Evolutionary conservation across 2,329 filamentous ascomycete genomes (phyloP).

Genomic region (Myriosclerotinia scirpicola): DNA sequence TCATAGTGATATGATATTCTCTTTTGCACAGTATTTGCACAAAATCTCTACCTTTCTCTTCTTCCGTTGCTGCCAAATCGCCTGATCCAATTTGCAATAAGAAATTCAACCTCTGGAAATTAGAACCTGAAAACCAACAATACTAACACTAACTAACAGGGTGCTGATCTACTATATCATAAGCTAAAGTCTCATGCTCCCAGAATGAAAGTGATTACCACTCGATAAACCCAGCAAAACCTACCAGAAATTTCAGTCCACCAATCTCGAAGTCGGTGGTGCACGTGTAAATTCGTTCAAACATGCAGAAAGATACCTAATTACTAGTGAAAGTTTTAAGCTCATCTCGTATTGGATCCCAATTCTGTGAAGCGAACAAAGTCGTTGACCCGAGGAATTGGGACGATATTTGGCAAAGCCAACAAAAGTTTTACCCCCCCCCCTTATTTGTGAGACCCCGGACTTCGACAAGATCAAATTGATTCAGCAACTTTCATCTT

Average conservation of each 20-base stretch:
- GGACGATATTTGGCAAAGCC: conserved; percentile 9
- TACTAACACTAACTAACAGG: neutral
- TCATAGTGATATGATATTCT: neutral
- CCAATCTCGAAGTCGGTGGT: neutral
- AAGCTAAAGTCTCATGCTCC: neutral
- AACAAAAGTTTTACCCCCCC: neutral
- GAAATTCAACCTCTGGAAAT: neutral
- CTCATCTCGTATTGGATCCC: conserved; percentile 14
- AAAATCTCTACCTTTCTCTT: neutral
- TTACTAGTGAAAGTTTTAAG: neutral
- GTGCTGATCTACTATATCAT: neutral
- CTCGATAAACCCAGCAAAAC: neutral
- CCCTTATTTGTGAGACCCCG: neutral
- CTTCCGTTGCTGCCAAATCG: neutral
- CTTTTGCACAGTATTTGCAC: neutral
- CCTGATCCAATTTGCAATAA: neutral
- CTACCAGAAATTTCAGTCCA: neutral
- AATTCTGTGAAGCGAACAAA: neutral
- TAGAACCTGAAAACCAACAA: neutral
- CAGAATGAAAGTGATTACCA: neutral
- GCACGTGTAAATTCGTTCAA: neutral
- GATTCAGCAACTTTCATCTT: neutral
- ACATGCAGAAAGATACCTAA: conserved; percentile 2
- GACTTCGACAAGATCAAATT: neutral
- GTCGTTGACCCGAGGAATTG: neutral